These are phyloP conservation scores for Hygrophoropsis aurantiaca DNA, from an alignment of 768 basidiomycete genomes.

Conservation along the genomic window DNA sequence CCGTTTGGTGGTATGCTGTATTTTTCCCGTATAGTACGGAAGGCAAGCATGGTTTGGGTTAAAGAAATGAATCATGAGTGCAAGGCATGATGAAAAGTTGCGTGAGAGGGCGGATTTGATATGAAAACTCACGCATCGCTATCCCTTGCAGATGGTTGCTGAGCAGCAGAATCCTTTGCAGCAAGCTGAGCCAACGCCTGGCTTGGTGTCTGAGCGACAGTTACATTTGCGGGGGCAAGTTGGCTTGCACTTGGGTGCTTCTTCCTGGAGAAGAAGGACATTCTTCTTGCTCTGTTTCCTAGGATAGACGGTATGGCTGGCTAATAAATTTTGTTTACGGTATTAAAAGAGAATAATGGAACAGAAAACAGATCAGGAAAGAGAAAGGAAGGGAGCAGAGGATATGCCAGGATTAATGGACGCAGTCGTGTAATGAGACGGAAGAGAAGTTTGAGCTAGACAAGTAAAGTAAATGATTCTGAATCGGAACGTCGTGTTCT, in stretches of 20 bases:
- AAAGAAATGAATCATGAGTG: background rate
- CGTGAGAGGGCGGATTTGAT: slow-evolving; percentile 1
- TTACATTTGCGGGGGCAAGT: slow-evolving; percentile 44
- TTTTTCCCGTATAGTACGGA: slow-evolving; percentile 25
- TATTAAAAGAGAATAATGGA: slow-evolving; percentile 10
- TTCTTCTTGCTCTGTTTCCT: slow-evolving; percentile 63
- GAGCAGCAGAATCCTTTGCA: slow-evolving; percentile 26
- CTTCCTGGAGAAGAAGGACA: slow-evolving; percentile 94
- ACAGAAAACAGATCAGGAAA: background rate
- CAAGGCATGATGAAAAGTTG: background rate
- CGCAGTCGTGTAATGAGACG: no score
- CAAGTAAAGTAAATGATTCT: no score
- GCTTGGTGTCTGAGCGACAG: slow-evolving; percentile 61
- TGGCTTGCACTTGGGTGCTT: slow-evolving; percentile 61
- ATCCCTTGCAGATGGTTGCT: slow-evolving; percentile 14
- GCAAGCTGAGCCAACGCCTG: slow-evolving; percentile 66
- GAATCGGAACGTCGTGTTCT: no score
- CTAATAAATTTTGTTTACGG: slow-evolving; percentile 9
- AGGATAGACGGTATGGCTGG: slow-evolving; percentile 72
- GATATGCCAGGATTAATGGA: no score
- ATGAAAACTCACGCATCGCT: slow-evolving; percentile 37
- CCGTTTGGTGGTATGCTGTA: slow-evolving; percentile 21
- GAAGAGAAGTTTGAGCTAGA: no score
- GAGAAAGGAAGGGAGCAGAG: slow-evolving; percentile 3
- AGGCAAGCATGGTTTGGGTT: background rate